Base-by-base conservation (phyloP, 352 stramenopile genomes). In the Pythium rishiriense region DNA sequence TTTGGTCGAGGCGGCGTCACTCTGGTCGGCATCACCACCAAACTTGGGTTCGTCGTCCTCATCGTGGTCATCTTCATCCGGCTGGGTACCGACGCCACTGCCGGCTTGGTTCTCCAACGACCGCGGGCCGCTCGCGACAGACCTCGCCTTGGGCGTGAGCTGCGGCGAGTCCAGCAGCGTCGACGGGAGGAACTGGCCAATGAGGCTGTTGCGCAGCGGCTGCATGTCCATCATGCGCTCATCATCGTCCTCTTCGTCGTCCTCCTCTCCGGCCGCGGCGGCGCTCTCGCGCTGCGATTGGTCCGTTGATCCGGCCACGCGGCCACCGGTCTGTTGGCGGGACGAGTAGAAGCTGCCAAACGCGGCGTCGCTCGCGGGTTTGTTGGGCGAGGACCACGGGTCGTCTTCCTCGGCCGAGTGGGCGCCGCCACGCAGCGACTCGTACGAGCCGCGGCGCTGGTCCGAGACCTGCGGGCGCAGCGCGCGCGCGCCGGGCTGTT, bases 151-250 rank as follows among this genome's bases (percentile, higher is more conserved):
- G 37, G 85, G 83, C n/a, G 79, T 91, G 33, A 90, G 64, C 73
- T 93, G 85, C 17, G 86, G 86, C 43, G 86, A 95, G 61, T 95
- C 86, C 43, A 95, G 67, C 31, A 95, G 66, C 45, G 80, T 75
- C 11, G 86, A 88, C 26, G 86, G 86, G 59, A 95, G 60, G 37
- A 90, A 94, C 59, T 94, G 83, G 33, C 74, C 86, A 70, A 95
- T 92, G 3, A 91, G 65, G 37, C 78, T 90, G 60, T 72, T 88
- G 24, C 84, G 82, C 29, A 92, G 65, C 26, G 80, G 79, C 19
- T 88, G 81, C 22, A 83, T 74, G 19, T 72, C 80, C 22, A 80
- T 85, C 5, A 78, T 82, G 21, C 67, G 73, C 47, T 88, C 77
- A 47, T 91, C 83, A 7, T 93, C 81, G 17, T 79, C 74, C 0